Evolutionary conservation across 2,329 filamentous ascomycete genomes (phyloP).

Genomic region (Cercospora nicotianae): DNA sequence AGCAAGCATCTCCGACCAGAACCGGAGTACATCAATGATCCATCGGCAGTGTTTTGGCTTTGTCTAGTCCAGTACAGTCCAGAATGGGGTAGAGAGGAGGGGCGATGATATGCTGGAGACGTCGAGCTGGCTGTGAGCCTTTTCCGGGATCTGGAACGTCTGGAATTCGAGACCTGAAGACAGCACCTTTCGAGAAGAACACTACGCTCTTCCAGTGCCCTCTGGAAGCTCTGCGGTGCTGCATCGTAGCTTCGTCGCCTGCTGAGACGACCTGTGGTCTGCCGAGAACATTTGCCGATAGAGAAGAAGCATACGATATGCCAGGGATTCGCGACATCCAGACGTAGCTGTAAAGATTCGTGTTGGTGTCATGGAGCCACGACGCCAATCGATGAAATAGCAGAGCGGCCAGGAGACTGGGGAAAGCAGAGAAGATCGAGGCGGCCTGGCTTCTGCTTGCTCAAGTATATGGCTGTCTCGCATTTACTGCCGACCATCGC

Average conservation of each 20-base stretch:
- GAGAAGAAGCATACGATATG: background rate
- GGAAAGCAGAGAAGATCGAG: background rate
- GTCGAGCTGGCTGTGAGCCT: background rate
- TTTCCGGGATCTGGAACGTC: background rate
- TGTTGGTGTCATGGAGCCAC: background rate
- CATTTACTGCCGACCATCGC: background rate
- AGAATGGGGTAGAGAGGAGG: background rate
- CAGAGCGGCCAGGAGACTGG: background rate
- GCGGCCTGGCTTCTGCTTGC: background rate
- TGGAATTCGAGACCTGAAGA: background rate
- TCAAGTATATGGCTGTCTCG: background rate
- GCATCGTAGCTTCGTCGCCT: background rate
- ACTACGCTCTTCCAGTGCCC: background rate
- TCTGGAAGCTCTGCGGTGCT: background rate
- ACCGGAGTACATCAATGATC: background rate
- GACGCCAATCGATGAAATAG: background rate
- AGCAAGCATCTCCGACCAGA: slow-evolving; percentile 2
- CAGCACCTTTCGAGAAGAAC: background rate
- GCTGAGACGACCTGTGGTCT: background rate
- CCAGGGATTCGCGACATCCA: background rate
- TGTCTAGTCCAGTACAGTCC: background rate
- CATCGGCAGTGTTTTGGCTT: background rate
- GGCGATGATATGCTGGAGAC: background rate
- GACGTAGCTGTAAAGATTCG: background rate
- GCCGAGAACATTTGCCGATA: background rate